These are phyloP conservation scores for Irpex sp. DNA, from an alignment of 1,284 basidiomycete species.

Conservation along the genomic window DNA sequence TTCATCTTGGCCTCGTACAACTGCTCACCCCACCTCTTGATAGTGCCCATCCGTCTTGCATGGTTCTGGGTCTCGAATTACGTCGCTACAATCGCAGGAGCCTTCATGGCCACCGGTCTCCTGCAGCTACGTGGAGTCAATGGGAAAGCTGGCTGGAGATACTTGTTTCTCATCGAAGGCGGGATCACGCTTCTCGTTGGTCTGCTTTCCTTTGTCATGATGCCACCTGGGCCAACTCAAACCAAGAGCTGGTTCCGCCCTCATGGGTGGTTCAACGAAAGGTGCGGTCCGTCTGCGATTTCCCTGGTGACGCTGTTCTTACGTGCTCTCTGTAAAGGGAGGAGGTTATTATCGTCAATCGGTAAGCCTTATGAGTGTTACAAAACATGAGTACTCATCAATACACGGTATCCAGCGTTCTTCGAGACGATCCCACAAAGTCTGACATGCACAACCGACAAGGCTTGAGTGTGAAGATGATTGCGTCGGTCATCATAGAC, in stretches of 20 bases:
- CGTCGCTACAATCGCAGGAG: constrained; percentile 45
- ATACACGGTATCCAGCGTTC: constrained; percentile 34
- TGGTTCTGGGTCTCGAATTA: constrained; percentile 67
- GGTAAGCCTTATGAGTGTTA: constrained; percentile 3
- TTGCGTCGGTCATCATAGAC: constrained; percentile 57
- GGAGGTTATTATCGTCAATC: constrained; percentile 40
- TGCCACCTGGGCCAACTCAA: constrained; percentile 69
- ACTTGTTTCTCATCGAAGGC: constrained; percentile 52
- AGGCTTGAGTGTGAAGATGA: constrained; percentile 48
- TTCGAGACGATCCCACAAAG: constrained; percentile 71
- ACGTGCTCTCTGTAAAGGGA: constrained; percentile 19
- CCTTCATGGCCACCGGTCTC: constrained; percentile 66
- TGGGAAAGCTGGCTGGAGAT: constrained; percentile 60
- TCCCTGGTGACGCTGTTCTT: neutral
- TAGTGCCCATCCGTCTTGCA: constrained; percentile 59
- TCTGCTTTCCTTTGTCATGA: constrained; percentile 60
- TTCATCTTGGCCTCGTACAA: neutral
- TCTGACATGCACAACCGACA: constrained; percentile 80
- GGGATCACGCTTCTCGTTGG: constrained; percentile 53
- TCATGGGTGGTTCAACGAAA: constrained; percentile 67
- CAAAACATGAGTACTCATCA: no score
- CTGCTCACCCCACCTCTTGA: neutral
- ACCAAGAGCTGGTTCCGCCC: constrained; percentile 66
- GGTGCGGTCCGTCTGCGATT: constrained; percentile 16
- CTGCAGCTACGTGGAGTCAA: constrained; percentile 55